Evolutionary conservation across 2,329 filamentous ascomycete genomes (phyloP).

Genomic region (Thielaviopsis populi): DNA sequence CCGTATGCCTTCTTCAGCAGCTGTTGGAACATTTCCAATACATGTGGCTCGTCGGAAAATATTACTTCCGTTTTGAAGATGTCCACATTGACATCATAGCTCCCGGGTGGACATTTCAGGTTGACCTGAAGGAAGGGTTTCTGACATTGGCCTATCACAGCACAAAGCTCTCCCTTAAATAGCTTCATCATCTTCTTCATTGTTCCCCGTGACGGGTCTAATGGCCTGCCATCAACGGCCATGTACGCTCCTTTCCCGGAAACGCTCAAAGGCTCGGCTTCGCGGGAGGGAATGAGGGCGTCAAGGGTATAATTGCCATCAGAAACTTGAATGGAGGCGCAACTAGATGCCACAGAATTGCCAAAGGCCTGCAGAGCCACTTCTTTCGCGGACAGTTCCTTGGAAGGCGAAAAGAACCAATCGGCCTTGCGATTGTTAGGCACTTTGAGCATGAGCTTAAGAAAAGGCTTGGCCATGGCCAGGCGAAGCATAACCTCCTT

Average conservation of each 20-base stretch:
- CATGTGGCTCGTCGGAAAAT: constrained; percentile 39
- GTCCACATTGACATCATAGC: constrained; percentile 59
- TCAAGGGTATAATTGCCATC: constrained; percentile 30
- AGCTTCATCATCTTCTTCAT: constrained; percentile 42
- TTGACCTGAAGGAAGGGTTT: constrained; percentile 49
- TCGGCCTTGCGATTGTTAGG: constrained; percentile 34
- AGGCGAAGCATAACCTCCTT: constrained; percentile 48
- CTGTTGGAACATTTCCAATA: constrained; percentile 33
- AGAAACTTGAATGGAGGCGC: constrained; percentile 29
- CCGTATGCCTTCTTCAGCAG: constrained; percentile 31
- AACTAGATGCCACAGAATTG: constrained; percentile 38
- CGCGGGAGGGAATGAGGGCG: constrained; percentile 41
- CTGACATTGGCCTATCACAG: constrained; percentile 24
- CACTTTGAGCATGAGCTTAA: constrained; percentile 47
- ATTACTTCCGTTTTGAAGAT: constrained; percentile 57
- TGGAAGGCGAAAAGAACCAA: constrained; percentile 49
- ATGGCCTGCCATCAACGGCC: constrained; percentile 52
- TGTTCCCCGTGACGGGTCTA: constrained; percentile 39
- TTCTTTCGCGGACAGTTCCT: constrained; percentile 35
- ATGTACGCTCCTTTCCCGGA: constrained; percentile 41
- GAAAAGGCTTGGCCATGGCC: constrained; percentile 47
- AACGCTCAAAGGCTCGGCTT: constrained; percentile 30
- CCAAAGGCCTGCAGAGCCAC: constrained; percentile 49
- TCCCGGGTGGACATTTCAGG: constrained; percentile 44
- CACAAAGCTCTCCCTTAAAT: constrained; percentile 37